Percentiles rank a stretch among this genome's conserved stretches.
Conservation (phyloP, 2,329 filamentous ascomycete species). For the Dactylellina cionopaga region DNA sequence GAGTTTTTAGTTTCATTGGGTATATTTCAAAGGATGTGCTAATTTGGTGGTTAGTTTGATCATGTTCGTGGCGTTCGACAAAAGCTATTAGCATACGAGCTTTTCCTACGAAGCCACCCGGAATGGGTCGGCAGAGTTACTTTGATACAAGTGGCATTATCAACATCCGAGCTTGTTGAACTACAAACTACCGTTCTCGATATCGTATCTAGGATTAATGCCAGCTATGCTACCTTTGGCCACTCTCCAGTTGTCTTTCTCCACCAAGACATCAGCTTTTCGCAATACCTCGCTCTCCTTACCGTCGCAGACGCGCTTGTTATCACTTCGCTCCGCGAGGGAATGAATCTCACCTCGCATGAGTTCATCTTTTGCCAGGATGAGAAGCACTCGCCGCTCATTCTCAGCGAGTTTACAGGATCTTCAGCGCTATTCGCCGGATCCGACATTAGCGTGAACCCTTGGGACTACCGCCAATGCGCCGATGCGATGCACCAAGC, state of each 20-base stretch:
- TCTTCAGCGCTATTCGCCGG: constrained; percentile 85
- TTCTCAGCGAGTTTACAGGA: constrained; percentile 94
- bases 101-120: constrained; percentile 93
- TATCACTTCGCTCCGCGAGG: constrained; percentile 93
- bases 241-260: constrained; percentile 94
- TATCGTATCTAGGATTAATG: constrained; percentile 94
- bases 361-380: constrained; percentile 95
- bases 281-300: constrained; percentile 90
- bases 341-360: constrained; percentile 96
- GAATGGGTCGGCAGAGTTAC: constrained; percentile 84
- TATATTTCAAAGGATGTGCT: not conserved
- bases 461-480: constrained; percentile 91
- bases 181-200: constrained; percentile 88
- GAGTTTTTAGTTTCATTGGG: too few relatives aligned
- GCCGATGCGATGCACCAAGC: constrained; percentile 85
- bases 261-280: constrained; percentile 91
- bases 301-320: constrained; percentile 90
- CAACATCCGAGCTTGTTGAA: constrained; percentile 86
- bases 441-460: constrained; percentile 86
- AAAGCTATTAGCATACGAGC: constrained; percentile 89
- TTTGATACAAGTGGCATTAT: constrained; percentile 91
- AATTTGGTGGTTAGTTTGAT: constrained; percentile 68
- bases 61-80: constrained; percentile 90
- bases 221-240: constrained; percentile 85
- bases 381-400: constrained; percentile 87